phyloP scores from a whole-genome alignment of 352 stramenopile genomes.

The Pythium vanterpoolii region DNA sequence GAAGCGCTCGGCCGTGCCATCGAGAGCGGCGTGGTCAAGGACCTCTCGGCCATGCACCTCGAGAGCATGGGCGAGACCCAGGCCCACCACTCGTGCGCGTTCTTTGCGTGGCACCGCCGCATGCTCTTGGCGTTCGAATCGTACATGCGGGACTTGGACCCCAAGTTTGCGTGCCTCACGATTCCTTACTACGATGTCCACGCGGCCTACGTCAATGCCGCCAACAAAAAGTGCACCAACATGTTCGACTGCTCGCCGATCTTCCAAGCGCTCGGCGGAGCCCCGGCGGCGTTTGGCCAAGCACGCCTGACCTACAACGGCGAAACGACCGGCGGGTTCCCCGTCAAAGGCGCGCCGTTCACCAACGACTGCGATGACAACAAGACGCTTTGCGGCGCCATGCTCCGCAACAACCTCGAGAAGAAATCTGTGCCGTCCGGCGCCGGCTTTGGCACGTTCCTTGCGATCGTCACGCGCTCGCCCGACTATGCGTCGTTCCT shows the following conservation, averaged over 20 bases:
- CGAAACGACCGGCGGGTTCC: slow-evolving; percentile 30
- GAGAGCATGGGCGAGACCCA: slow-evolving; percentile 48
- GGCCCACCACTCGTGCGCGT: slow-evolving; percentile 51
- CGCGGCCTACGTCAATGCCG: slow-evolving; percentile 50
- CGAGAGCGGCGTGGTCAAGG: slow-evolving; percentile 39
- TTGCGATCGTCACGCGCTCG: slow-evolving; percentile 46
- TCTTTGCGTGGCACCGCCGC: slow-evolving; percentile 65
- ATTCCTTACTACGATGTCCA: slow-evolving; percentile 80
- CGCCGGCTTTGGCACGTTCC: slow-evolving; percentile 48
- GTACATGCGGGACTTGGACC: slow-evolving; percentile 51
- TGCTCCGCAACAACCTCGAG: slow-evolving; percentile 44
- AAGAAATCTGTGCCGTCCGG: slow-evolving; percentile 37
- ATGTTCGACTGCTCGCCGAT: slow-evolving; percentile 66
- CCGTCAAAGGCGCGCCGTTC: slow-evolving; percentile 33
- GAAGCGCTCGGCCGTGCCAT: slow-evolving; percentile 44
- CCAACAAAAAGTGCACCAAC: slow-evolving; percentile 44
- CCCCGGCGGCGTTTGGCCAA: slow-evolving; percentile 12
- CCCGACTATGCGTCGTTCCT: slow-evolving; percentile 57
- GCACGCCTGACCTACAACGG: slow-evolving; percentile 29
- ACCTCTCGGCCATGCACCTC: slow-evolving; percentile 52
- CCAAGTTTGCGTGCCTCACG: slow-evolving; percentile 61
- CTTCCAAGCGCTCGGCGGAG: slow-evolving; percentile 47
- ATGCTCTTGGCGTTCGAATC: slow-evolving; percentile 63
- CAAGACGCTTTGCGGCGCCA: slow-evolving; percentile 29
- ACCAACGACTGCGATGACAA: slow-evolving; percentile 40